Conservation (phyloP, 2,329 filamentous ascomycete species). For the Cordyceps cicadae region DNA sequence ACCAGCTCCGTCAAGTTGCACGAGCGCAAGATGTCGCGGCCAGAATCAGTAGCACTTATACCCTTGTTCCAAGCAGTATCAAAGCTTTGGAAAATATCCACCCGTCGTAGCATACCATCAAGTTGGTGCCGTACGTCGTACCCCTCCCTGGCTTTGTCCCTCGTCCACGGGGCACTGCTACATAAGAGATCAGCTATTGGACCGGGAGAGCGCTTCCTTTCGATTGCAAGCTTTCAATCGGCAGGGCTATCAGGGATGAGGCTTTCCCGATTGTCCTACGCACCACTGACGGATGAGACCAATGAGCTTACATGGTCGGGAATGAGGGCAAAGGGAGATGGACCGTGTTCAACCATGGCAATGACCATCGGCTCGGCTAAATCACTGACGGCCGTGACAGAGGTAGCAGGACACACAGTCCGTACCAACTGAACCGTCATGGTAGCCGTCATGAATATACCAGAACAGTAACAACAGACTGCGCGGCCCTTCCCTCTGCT, state of each 20-base stretch:
- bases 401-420: constrained; percentile 20
- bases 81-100: constrained; percentile 61
- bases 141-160: constrained; percentile 51
- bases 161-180: constrained; percentile 49
- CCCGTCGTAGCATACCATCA: constrained; percentile 53
- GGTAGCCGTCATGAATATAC: constrained; percentile 20
- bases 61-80: constrained; percentile 42
- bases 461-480: too few relatives aligned
- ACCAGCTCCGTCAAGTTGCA: constrained; percentile 52
- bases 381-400: constrained; percentile 28
- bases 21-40: constrained; percentile 46
- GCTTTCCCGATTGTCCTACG: constrained; percentile 49
- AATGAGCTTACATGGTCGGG: background rate
- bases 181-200: constrained; percentile 40
- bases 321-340: too few relatives aligned
- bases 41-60: constrained; percentile 18
- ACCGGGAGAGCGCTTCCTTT: constrained; percentile 30
- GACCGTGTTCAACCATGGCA: constrained; percentile 16
- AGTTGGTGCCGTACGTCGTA: constrained; percentile 72
- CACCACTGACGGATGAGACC: background rate
- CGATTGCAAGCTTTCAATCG: constrained; percentile 62
- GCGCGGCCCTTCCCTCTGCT: too few relatives aligned
- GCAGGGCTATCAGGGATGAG: constrained; percentile 66
- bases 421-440: constrained; percentile 28
- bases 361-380: constrained; percentile 23